Evolutionary conservation across 352 stramenopile species (phyloP).

Genomic region (Globisporangium echinulatum): DNA sequence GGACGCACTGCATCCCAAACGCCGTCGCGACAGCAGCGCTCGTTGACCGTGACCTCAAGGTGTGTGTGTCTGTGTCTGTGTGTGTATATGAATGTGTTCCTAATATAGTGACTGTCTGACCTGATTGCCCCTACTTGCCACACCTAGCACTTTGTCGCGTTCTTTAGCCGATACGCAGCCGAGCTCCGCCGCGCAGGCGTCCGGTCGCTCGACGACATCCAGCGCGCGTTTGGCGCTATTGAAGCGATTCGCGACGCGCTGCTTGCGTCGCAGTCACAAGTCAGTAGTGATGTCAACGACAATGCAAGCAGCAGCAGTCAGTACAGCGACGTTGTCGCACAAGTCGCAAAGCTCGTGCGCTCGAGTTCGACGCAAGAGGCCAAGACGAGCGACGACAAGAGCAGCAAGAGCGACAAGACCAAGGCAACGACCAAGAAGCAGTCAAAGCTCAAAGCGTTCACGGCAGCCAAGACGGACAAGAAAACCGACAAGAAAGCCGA

Average conservation of each 20-base stretch:
- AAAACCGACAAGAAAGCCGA: slow-evolving; percentile 19
- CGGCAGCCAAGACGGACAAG: slow-evolving; percentile 28
- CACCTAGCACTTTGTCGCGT: slow-evolving; percentile 47
- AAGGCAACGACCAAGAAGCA: slow-evolving; percentile 30
- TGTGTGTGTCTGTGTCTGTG: slow-evolving; percentile 13
- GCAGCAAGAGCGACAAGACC: slow-evolving; percentile 16
- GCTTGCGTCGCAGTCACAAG: slow-evolving; percentile 11
- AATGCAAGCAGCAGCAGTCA: slow-evolving; percentile 11
- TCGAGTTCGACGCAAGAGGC: slow-evolving; percentile 58
- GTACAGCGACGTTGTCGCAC: slow-evolving; percentile 27
- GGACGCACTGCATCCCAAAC: slow-evolving; percentile 50
- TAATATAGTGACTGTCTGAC: neutral
- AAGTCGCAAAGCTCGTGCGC: slow-evolving; percentile 59
- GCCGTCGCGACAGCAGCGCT: slow-evolving; percentile 23
- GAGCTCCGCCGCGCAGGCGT: slow-evolving; percentile 71
- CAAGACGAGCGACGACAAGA: slow-evolving; percentile 21
- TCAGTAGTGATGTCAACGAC: slow-evolving; percentile 22
- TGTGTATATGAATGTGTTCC: neutral
- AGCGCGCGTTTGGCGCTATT: slow-evolving; percentile 49
- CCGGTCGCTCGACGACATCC: slow-evolving; percentile 56
- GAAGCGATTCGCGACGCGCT: slow-evolving; percentile 45
- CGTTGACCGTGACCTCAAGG: slow-evolving; percentile 60
- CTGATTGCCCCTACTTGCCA: neutral
- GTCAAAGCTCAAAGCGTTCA: slow-evolving; percentile 24
- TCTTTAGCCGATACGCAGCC: slow-evolving; percentile 62